Base-by-base conservation (phyloP, 306 rosid species). In the Medicago arabica region DNA sequence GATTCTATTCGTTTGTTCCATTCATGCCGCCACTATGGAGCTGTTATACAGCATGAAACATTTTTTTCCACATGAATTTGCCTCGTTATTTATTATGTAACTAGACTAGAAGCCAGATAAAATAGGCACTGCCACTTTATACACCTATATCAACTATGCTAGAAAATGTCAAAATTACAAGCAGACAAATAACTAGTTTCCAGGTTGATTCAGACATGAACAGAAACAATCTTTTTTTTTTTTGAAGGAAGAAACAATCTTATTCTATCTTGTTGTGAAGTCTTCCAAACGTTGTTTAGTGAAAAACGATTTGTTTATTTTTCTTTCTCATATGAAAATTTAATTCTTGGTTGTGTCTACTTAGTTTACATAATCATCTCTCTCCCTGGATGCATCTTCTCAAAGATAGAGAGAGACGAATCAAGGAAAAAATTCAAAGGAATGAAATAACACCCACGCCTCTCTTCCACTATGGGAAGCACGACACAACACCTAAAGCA, bases 141-240 rank as follows among this genome's bases (percentile, higher is more conserved):
- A 40, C 38, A 6, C 38, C 38, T 34, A 34, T 34, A n/a, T 50
- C 21, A 50, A n/a, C 21, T 7, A 7, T 50, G 57, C 3, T 8
- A 1, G 21, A 10, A 50, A 50, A 50, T 50, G 1, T 50, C 57
- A n/a, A 50, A n/a, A 15, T 50, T 9, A 6, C 21, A n/a, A 50
- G 21, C 57, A 50, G 57, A n/a, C 57, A 50, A 50, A 50, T n/a
- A 53, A 53, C 59, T 17, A 53, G 21, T 51, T 51, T 51, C 21
- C 0, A 51, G 21, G 58, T 51, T 50, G 19, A 50, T 50, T 50
- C 55, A 51, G 58, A 51, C 10, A 9, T 16, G 23, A 8, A 51
- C 21, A 51, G 3, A 51, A 7, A 51, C 23, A 51, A n/a, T n/a
- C n/a, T n/a, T n/a, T n/a, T n/a, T n/a, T n/a, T n/a, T n/a, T n/a